Base-by-base conservation (phyloP, 495 filamentous ascomycete species). In the Penicillium nucicola region DNA sequence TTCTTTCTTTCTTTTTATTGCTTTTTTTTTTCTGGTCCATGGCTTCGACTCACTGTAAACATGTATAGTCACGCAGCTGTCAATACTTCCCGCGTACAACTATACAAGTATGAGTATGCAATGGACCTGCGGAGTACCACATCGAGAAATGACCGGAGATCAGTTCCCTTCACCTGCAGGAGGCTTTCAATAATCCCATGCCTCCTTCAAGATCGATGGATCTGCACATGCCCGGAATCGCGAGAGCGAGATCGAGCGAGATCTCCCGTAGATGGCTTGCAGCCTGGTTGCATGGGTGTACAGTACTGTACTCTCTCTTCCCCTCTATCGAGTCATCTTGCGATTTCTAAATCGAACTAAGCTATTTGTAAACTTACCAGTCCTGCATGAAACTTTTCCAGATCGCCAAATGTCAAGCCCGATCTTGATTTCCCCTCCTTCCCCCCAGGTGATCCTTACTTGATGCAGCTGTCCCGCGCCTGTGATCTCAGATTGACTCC, bases 351-450 rank as follows among this genome's bases (percentile, higher is more conserved):
- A 15, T 14, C 30, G 12, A 42, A 42, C 22, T 15, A 42, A 11
- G 25, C 25, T 11, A 7, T 45, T 10, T 5, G 19, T 19, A 44
- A 44, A 19, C 6, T 13, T 12, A 46, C 33, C 33, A 36, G 31
- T 17, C 20, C 5, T 46, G 44, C 44, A 46, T 37, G 20, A 25
- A 46, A 37, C 32, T 34, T 20, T 20, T 32, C 42, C 42, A 28
- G 25, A 28, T 28, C 25, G 52, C 40, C 23, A 37, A 37, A 45
- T 50, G 38, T 42, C 28, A 30, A 19, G 33, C 51, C 42, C 32
- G 58, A 55, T 58, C 58, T 52, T 43, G 44, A 34, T 30, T 17
- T n/a, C n/a, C n/a, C n/a, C n/a, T n/a, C n/a, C 47, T 55, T 46
- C 23, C 44, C 23, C 22, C 8, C 30, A 42, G 49, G 36, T 22